These are phyloP conservation scores for Raphanus raphanistrum DNA, from an alignment of 345 rosid species.

Conservation along the genomic window DNA sequence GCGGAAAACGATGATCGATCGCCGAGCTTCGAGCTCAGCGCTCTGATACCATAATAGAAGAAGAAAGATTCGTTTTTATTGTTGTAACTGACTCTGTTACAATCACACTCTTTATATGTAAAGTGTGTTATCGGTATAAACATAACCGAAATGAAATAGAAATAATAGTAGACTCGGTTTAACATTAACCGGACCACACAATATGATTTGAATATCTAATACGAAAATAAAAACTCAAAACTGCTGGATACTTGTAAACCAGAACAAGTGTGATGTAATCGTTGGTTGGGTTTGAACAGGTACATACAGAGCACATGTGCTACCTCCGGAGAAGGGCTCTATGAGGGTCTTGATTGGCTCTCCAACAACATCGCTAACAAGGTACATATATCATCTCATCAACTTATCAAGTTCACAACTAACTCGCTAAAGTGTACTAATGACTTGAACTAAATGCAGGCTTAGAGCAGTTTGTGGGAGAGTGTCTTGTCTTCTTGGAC, in stretches of 20 bases:
- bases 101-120: no score
- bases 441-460: conserved; percentile 26
- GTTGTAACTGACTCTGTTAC: no score
- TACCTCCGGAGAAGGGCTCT: conserved; percentile 93
- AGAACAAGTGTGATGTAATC: conserved; percentile 1
- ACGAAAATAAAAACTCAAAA: background rate
- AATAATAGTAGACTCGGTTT: no score
- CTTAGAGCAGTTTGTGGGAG: conserved; percentile 30
- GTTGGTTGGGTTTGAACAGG: conserved; percentile 44
- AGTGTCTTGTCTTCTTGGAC: conserved; percentile 12
- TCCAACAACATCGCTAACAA: conserved; percentile 91
- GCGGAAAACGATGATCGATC: no score
- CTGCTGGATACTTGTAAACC: background rate
- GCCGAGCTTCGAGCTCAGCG: no score
- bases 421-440: background rate
- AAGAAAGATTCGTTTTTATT: no score
- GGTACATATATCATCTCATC: conserved; percentile 38
- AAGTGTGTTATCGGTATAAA: no score
- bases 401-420: background rate
- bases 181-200: no score
- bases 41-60: no score
- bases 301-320: conserved; percentile 97
- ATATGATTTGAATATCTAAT: no score
- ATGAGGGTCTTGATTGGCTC: conserved; percentile 95
- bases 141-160: no score